Percentiles rank a stretch among this genome's conserved stretches.
Conservation (phyloP, 208 protist genomes). For the Leishmania tarentolae region DNA sequence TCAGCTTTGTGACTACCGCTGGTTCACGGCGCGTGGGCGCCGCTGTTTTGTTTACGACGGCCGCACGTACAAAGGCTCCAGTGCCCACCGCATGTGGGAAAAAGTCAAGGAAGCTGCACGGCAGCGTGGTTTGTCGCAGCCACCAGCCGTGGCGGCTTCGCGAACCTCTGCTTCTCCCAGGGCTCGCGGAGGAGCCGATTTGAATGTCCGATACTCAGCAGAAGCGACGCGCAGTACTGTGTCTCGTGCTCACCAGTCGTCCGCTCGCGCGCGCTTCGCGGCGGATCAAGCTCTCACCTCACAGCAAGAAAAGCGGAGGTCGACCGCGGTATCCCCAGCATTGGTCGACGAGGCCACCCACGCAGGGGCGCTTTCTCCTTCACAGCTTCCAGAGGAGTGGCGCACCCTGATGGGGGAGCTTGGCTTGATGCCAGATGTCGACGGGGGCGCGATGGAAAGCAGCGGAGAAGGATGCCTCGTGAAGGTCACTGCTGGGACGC, state of each 20-base stretch:
- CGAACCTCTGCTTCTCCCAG: too few relatives aligned
- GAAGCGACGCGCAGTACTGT: neutral
- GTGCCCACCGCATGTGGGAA: slow-evolving; percentile 70
- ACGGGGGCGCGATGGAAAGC: neutral
- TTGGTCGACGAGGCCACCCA: neutral
- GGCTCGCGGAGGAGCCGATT: neutral
- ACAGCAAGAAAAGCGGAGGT: neutral
- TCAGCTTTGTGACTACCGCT: slow-evolving; percentile 47
- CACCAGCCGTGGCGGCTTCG: neutral
- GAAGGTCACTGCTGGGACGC: neutral
- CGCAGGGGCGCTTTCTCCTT: neutral
- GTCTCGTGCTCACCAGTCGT: slow-evolving; percentile 2
- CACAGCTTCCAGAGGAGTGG: slow-evolving; percentile 12
- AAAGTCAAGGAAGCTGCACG: slow-evolving; percentile 43
- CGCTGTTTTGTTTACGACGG: slow-evolving; percentile 74
- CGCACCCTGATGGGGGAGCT: slow-evolving; percentile 7
- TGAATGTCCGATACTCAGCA: neutral
- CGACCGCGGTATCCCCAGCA: neutral
- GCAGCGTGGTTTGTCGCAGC: neutral
- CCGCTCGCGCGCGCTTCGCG: slow-evolving; percentile 8
- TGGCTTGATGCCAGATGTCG: neutral
- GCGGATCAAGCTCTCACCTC: neutral
- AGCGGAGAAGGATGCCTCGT: neutral
- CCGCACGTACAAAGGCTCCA: slow-evolving; percentile 54
- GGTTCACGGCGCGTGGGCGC: slow-evolving; percentile 59